Evolutionary conservation across 1,139 yeast genomes (phyloP).

Genomic region (Hemisphaericaspora xylanilytica): DNA sequence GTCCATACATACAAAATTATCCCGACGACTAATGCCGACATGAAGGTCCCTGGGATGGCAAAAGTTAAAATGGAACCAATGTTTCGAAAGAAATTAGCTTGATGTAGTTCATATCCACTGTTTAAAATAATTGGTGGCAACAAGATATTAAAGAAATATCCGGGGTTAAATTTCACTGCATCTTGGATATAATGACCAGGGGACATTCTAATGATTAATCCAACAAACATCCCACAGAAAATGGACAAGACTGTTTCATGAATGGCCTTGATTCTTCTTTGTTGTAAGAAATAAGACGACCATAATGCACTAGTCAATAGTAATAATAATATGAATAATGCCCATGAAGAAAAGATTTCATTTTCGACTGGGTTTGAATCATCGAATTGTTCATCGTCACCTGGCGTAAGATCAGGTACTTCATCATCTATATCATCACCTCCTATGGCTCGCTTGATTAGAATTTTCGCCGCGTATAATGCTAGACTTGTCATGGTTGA

Average conservation of each 20-base stretch:
- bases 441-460: constrained; percentile 31
- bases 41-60: constrained; percentile 96
- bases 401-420: constrained; percentile 51
- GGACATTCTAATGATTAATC: constrained; percentile 78
- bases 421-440: constrained; percentile 36
- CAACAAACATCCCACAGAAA: constrained; percentile 95
- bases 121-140: constrained; percentile 95
- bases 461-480: constrained; percentile 24
- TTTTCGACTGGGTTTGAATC: constrained; percentile 90
- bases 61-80: constrained; percentile 88
- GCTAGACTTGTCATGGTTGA: constrained; percentile 26
- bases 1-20: constrained; percentile 87
- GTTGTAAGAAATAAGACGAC: constrained; percentile 93
- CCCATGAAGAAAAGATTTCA: constrained; percentile 97
- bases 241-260: constrained; percentile 97
- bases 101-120: constrained; percentile 95
- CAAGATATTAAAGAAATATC: constrained; percentile 89
- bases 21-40: constrained; percentile 88
- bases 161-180: constrained; percentile 91
- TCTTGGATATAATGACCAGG: constrained; percentile 98
- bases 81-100: constrained; percentile 90
- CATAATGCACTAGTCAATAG: constrained; percentile 85
- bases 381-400: constrained; percentile 51
- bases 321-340: constrained; percentile 79
- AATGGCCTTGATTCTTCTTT: constrained; percentile 84